phyloP scores from a whole-genome alignment of 2,329 filamentous ascomycete genomes.

The Epichloe coenophiala region DNA sequence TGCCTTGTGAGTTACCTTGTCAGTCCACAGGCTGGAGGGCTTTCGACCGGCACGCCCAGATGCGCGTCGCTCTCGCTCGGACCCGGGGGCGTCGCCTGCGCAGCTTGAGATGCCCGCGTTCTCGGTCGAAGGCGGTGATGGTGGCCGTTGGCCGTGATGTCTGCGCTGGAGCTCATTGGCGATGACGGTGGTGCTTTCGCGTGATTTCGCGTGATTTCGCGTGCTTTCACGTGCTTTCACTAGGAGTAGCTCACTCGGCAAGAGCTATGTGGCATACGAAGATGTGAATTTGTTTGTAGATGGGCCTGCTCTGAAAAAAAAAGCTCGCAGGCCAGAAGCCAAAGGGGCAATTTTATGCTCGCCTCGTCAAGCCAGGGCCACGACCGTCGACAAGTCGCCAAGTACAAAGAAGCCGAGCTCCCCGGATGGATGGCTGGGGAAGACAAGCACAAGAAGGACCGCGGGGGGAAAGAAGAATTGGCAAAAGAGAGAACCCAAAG shows the following conservation, averaged over 20 bases:
- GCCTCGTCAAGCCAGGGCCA: neutral
- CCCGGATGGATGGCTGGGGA: no score
- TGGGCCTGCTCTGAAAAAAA: no score
- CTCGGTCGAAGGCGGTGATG: slow-evolving; percentile 32
- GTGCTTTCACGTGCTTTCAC: no score
- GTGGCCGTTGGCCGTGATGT: slow-evolving; percentile 14
- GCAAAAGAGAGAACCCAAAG: no score
- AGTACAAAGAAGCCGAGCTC: neutral
- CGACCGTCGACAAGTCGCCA: neutral
- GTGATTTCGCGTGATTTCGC: no score
- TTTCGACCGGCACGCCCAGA: slow-evolving; percentile 16
- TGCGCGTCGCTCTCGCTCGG: slow-evolving; percentile 23
- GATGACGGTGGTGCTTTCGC: neutral
- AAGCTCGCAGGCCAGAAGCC: no score
- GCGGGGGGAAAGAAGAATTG: no score
- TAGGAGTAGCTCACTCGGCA: no score
- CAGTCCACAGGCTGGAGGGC: slow-evolving; percentile 26
- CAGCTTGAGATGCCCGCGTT: slow-evolving; percentile 36
- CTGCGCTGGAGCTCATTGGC: slow-evolving; percentile 18
- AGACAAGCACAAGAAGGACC: no score
- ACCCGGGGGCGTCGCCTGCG: slow-evolving; percentile 25
- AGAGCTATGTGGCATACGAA: neutral
- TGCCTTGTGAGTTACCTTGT: slow-evolving; percentile 26
- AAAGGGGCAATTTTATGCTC: no score
- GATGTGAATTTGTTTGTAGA: no score